These are phyloP conservation scores for Sutorius australiensis DNA, from an alignment of 768 basidiomycete species.

Conservation along the genomic window DNA sequence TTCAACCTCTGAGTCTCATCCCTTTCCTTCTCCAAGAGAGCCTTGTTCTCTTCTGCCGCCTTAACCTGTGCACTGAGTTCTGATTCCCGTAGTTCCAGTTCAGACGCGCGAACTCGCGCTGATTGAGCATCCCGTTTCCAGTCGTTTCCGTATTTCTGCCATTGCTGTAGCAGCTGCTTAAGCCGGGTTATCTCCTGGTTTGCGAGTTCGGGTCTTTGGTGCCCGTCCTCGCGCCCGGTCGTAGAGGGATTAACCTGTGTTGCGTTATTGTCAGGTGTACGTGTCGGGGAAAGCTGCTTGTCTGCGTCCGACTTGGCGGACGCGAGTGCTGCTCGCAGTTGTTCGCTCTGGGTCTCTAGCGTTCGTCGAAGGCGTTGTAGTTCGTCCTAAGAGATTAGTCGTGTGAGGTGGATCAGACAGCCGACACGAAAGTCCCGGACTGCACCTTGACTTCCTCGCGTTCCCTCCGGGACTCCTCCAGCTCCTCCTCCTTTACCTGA, in stretches of 20 bases:
- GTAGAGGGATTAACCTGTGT: neutral
- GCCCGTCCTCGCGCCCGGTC: constrained; percentile 1
- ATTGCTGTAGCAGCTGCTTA: constrained; percentile 17
- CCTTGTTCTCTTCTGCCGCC: constrained; percentile 5
- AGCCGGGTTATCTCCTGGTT: constrained; percentile 19
- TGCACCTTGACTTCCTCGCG: constrained; percentile 20
- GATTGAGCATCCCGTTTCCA: constrained; percentile 24
- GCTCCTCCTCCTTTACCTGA: constrained; percentile 15
- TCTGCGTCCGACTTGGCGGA: constrained; percentile 5
- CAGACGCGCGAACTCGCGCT: constrained; percentile 9
- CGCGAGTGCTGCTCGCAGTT: constrained; percentile 15
- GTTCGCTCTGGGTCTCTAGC: constrained; percentile 18
- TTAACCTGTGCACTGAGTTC: constrained; percentile 11
- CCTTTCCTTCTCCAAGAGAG: constrained; percentile 13
- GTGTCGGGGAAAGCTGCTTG: neutral
- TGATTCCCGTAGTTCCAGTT: constrained; percentile 9
- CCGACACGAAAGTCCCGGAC: neutral
- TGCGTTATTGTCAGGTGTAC: constrained; percentile 3
- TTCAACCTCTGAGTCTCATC: constrained; percentile 11
- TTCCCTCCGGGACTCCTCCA: constrained; percentile 16
- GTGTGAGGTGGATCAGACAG: constrained; percentile 4
- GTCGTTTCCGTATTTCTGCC: constrained; percentile 24
- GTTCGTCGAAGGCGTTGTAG: constrained; percentile 12
- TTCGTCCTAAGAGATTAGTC: constrained; percentile 16
- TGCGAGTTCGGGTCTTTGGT: constrained; percentile 13